A percentile compares a stretch with the other conserved stretches of the same genome.
Conservation (phyloP, 257 asterid species). For the Plantago major region DNA sequence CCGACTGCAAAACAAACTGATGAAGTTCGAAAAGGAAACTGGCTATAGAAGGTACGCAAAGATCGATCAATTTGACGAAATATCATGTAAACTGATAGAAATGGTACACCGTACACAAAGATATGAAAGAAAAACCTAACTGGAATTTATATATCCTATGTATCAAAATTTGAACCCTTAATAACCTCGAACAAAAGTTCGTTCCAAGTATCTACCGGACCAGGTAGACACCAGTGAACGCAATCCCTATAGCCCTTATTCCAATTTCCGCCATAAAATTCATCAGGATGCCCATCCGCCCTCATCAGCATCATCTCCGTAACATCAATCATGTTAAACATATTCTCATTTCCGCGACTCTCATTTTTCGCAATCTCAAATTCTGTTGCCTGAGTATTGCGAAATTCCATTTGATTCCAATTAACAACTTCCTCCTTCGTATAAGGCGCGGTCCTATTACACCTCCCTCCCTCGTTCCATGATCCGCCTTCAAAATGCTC, state of each 20-base stretch:
- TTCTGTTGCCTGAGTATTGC: conserved; percentile 34
- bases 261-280: conserved; percentile 35
- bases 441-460: conserved; percentile 35
- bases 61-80: too few species aligned
- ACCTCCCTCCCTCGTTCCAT: conserved; percentile 45
- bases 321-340: conserved; percentile 32
- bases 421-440: conserved; percentile 16
- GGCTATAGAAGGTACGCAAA: too few species aligned
- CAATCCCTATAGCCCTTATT: conserved; percentile 36
- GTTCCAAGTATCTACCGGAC: conserved; percentile 59
- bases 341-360: conserved; percentile 16
- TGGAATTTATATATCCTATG: too few species aligned
- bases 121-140: too few species aligned
- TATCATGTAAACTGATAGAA: too few species aligned
- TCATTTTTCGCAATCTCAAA: conserved; percentile 23
- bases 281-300: conserved; percentile 49
- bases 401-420: conserved; percentile 15
- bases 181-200: conserved; percentile 43
- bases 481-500: conserved; percentile 45
- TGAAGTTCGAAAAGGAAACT: too few species aligned
- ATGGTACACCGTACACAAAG: too few species aligned
- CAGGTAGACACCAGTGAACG: conserved; percentile 59
- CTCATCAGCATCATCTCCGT: conserved; percentile 26
- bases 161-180: conserved; percentile 2
- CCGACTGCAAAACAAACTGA: too few species aligned